Base-by-base conservation (phyloP, 331 rosid species). In the Stylosanthes scabra region DNA sequence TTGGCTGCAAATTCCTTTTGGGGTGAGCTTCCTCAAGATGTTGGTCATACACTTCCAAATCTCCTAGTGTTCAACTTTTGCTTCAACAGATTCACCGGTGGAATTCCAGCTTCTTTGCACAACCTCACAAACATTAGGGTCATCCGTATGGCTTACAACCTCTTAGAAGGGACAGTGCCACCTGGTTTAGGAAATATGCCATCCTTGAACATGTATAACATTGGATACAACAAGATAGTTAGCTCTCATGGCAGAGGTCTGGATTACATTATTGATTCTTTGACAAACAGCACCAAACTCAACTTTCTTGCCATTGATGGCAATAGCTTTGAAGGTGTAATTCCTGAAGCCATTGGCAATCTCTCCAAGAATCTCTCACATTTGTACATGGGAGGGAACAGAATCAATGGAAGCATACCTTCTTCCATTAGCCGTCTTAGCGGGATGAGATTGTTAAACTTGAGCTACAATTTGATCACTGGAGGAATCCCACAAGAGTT, bases 181-280 rank as follows among this genome's bases (percentile, higher is more conserved):
- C 84, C 89, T 3, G 96, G 97, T 59, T 79, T 92, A 3, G 96
- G 88, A 74, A 92, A 92, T 49, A 79, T 92, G n/a, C 89, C 84
- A 7, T 68, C 45, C 60, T 88, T 92, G 66, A 56, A 15, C n/a
- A 82, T 79, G 91, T 92, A 90, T 63, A 89, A 84, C 74, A 91
- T 89, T 8, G 88, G 96, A 2, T 81, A 50, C 58, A 91, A 89
- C 39, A 65, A 40, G 80, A 79, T 92, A 29, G 86, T 84, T 2
- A 76, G 77, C 60, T 63, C 84, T 1, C 83, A 68, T 14, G 79
- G 49, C 0, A 54, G 66, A 70, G 86, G 90, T 55, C 70, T 88
- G 12, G 79, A 75, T 13, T 93, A 88, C 78, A 37, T 92, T 45
- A 37, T 92, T 41, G 79, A 86, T 62, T 85, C 88, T 9, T 79